Evolutionary conservation across 192 early-diverging fungal genomes (phyloP), one percentile per base, ranked within the genome.

Genomic region (Rhizoclosmatium globosum): DNA sequence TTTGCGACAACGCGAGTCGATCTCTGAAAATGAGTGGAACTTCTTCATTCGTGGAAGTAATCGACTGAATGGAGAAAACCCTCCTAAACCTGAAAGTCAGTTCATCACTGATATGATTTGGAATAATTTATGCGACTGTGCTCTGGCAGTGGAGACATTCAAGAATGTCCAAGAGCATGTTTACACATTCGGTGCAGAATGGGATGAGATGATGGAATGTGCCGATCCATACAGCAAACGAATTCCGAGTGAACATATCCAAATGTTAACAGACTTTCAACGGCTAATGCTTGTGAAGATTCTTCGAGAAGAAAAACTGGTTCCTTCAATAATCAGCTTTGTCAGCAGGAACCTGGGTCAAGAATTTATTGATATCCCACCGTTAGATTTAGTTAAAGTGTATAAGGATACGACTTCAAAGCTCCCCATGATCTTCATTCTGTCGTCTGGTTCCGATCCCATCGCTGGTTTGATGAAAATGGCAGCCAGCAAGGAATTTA

Each of bases 371-470:
- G 90, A 89, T 61, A 75, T 88, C 39, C 84, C 88, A 4, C 90
- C 90, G 17, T 76, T 91, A 17, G 90, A 91, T 74, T 67, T 91
- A 41, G 78, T 78, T 17, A 83, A 84, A 23, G 88, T 88, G 6
- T 91, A 87, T 79, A 88, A 90, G 65, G 90, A 91, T 58, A 91
- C 87, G 3, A 82, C 70, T 47, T 50, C 68, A 41, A 62, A 74
- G 23, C 80, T 87, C 0, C 88, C 90, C 4, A 81, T 91, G 58
- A 91, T 91, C n/a, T 91, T 91, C 75, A 91, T 91, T 68, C 79
- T 91, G 23, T 91, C 90, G 11, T 84, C 86, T 48, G 90, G 90
- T 42, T 91, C 90, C 2, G 90, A 91, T 77, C 90, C 90, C 43
- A 85, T 87, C n/a, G 77, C 83, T 48, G 76, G 83, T 3, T 71